phyloP scores from a whole-genome alignment of 225 moss, liverwort and hornwort genomes.

The Climacium dendroides region DNA sequence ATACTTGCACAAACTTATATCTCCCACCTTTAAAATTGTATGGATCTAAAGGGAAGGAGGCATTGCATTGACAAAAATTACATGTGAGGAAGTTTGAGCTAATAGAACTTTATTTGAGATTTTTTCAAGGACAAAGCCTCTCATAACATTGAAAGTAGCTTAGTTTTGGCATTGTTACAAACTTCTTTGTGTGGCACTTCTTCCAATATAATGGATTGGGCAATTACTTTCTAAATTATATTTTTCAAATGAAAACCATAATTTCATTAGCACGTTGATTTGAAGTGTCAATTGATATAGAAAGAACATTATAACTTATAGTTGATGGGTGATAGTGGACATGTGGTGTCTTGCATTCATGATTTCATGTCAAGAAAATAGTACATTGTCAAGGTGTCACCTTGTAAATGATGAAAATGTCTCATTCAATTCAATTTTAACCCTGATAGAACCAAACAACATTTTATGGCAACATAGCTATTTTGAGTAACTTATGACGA shows the following conservation, averaged over 20 bases:
- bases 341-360: not conserved
- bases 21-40: not conserved
- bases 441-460: too few relatives aligned
- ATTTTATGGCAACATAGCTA: too few relatives aligned
- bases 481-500: too few relatives aligned
- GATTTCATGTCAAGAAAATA: not conserved
- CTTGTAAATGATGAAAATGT: too few relatives aligned
- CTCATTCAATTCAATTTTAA: too few relatives aligned
- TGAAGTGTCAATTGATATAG: not conserved
- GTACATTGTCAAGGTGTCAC: not conserved
- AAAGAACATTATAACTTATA: not conserved
- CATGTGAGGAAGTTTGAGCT: not conserved
- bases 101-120: not conserved
- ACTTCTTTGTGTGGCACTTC: not conserved
- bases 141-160: not conserved
- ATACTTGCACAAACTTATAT: rapidly evolving
- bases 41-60: not conserved
- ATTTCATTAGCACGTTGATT: not conserved
- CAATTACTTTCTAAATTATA: too few relatives aligned
- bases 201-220: not conserved
- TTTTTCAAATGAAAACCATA: not conserved
- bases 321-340: not conserved
- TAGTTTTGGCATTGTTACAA: not conserved
- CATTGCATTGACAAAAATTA: not conserved
- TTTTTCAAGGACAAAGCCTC: not conserved